phyloP scores from a whole-genome alignment of 176 grass and related monocot genomes.

The Sorghum bicolor region Sorghum_bicolor_NCBIv3 NC_012874.2:18444501-18445000 shows the following conservation, averaged over 20 bases:
- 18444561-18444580: slow-evolving; percentile 94
- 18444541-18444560: slow-evolving; percentile 88
- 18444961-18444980: slow-evolving; percentile 9
- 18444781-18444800: slow-evolving; percentile 83
- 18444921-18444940: neutral
- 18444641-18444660: neutral
- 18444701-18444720: too few relatives aligned
- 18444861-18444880: neutral
- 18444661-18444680: neutral
- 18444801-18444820: slow-evolving; percentile 66
- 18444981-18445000: too few relatives aligned
- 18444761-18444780: slow-evolving; percentile 56
- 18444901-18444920: slow-evolving; percentile 6
- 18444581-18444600: slow-evolving; percentile 79
- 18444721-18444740: slow-evolving; percentile 46
- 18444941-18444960: neutral
- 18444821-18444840: slow-evolving; percentile 90
- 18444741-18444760: slow-evolving; percentile 88
- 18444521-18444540: slow-evolving; percentile 80
- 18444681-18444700: neutral
- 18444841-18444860: slow-evolving; percentile 29
- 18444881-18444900: slow-evolving; percentile 5
- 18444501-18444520: slow-evolving; percentile 84
- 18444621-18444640: slow-evolving; percentile 42
- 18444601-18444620: slow-evolving; percentile 72